Evolutionary conservation across 768 basidiomycete species (phyloP), one percentile per base, ranked within the genome.

Genomic region (Pleurotus citrinopileatus): DNA sequence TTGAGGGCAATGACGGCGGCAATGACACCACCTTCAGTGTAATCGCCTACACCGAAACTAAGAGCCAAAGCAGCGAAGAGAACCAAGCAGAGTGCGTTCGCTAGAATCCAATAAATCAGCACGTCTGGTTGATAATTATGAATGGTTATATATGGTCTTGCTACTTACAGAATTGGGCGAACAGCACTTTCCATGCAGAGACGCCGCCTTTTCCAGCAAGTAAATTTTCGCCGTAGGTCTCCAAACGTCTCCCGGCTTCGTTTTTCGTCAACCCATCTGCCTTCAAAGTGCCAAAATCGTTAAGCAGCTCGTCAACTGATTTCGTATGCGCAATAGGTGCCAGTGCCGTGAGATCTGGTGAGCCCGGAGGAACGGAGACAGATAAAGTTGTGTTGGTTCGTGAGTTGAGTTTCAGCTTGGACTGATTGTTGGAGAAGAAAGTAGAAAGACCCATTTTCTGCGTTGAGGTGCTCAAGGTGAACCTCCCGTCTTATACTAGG

Each of bases 31-130:
- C 76, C 78, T 62, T 78, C 76, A 52, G 82, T 74, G 62, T 72
- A 84, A 47, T 79, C 78, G 60, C 77, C 65, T 23, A 80, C 78
- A 54, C 77, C 81, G 58, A 83, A 80, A 6, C 78, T 80, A 7
- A 83, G 69, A 3, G 76, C 76, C 63, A 83, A 68, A 4, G 74
- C 73, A 8, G 67, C 70, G 10, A 71, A 45, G 9, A 73, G 58
- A 5, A 71, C 69, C 1, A 71, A 51, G 27, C 67, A 71, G 48
- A 78, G 63, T 1, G 75, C 77, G 58, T 78, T 77, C 17, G 75
- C 74, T 71, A 43, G n/a, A 47, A 28, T n/a, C n/a, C 34, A 27
- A 43, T 15, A n/a, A n/a, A n/a, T 27, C 8, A 17, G 45, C 26
- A 26, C 6, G 13, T n/a, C 4, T 10, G 9, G 42, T 38, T 19